phyloP scores from a whole-genome alignment of 1,284 basidiomycete species.

The Coriolopsis trogii region DNA sequence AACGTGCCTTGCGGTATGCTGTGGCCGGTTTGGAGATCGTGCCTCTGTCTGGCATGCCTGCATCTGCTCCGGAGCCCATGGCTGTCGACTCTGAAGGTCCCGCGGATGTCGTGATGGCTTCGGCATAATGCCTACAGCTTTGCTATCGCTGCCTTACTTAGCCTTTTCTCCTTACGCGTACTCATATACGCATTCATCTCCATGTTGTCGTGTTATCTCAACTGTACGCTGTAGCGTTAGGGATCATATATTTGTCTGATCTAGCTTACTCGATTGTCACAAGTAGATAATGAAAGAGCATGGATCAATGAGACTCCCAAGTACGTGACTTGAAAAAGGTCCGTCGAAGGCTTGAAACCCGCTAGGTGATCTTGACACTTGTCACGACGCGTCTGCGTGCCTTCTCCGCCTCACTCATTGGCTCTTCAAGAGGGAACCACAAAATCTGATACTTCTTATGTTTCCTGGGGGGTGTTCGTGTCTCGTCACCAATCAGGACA shows the following conservation, averaged over 20 bases:
- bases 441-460: slow-evolving; percentile 68
- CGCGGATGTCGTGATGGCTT: slow-evolving; percentile 45
- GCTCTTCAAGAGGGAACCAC: slow-evolving; percentile 66
- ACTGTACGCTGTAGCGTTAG: too few relatives aligned
- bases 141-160: background rate
- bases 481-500: background rate
- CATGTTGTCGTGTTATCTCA: background rate
- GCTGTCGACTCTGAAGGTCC: slow-evolving; percentile 10
- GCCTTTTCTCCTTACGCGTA: background rate
- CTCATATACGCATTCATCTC: background rate
- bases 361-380: slow-evolving; percentile 39
- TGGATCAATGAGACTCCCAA: too few relatives aligned
- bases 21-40: slow-evolving; percentile 74
- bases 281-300: too few relatives aligned
- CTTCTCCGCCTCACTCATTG: slow-evolving; percentile 55
- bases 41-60: slow-evolving; percentile 37
- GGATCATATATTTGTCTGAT: too few relatives aligned
- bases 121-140: slow-evolving; percentile 24
- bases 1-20: slow-evolving; percentile 76
- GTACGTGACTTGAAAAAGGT: too few relatives aligned
- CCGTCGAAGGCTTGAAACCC: too few relatives aligned
- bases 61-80: slow-evolving; percentile 15
- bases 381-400: slow-evolving; percentile 51
- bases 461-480: slow-evolving; percentile 38
- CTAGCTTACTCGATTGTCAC: too few relatives aligned